Evolutionary conservation across 805 yeast genomes (phyloP), one percentile per base, ranked within the genome.

Genomic region (Komagataella phaffii): DNA sequence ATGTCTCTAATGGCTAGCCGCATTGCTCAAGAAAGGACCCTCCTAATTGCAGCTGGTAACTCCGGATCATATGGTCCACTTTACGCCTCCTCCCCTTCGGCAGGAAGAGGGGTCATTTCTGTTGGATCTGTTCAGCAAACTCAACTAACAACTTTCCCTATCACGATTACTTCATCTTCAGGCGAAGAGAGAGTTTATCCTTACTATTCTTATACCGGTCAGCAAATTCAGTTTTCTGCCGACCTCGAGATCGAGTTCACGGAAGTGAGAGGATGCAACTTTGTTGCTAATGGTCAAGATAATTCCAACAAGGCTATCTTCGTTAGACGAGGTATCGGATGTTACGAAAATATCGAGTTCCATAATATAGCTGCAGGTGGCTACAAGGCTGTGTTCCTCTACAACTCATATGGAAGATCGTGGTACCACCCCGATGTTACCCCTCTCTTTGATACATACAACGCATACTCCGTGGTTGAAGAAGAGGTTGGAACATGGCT

Each of bases 1-100:
- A 12, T 54, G 10, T 48, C 60, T 17, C n/a, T 47, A 14, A 23
- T 57, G 10, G 58, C 57, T 45, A 46, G 49, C 19, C 24, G 54
- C 18, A 52, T 57, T 43, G 52, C 53, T 46, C 54, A 57, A 17
- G 46, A 40, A 40, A 53, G 51, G 17, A 19, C 53, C 4, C 56
- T 57, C 17, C 56, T 57, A n/a, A 50, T 50, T 48, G 57, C 59
- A 14, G 59, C 59, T 12, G 59, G 59, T 47, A 57, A 56, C 44
- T 12, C 45, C 24, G 60, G 56, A 52, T 59, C 24, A 53, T 44
- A 6, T 50, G 56, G 47, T 44, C 46, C 24, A 48, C 51, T 51
- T 49, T 46, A 23, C 49, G 58, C 54, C 52, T 55, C 50, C 36
- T 50, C 36, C 23, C 53, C 44, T 53, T 53, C 48, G 24, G 45